Conservation (phyloP, 495 filamentous ascomycete species). For the Trichoderma orchidacearum region DNA sequence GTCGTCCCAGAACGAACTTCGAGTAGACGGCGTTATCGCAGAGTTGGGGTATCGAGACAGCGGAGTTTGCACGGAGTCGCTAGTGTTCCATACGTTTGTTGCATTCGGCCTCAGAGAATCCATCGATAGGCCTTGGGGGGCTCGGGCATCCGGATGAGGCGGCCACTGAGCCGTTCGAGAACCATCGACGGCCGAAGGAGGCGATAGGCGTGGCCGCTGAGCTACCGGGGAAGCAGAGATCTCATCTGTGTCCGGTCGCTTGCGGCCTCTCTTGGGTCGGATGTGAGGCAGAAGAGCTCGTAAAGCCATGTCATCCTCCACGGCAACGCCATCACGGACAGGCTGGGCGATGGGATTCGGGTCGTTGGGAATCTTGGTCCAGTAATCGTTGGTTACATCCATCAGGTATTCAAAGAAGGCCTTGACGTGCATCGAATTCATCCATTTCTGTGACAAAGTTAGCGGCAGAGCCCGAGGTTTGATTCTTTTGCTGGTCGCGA, state of each 20-base stretch:
- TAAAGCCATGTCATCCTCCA: conserved; percentile 88
- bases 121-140: conserved; percentile 19
- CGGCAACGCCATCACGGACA: conserved; percentile 70
- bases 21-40: conserved; percentile 51
- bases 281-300: conserved; percentile 81
- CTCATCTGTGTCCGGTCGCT: conserved; percentile 63
- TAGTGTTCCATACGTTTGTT: conserved; percentile 17
- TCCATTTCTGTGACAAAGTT: conserved; percentile 57
- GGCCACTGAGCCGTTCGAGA: conserved; percentile 14
- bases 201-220: conserved; percentile 56
- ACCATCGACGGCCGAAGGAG: conserved; percentile 10
- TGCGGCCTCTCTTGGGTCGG: conserved; percentile 77
- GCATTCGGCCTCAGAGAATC: conserved; percentile 11
- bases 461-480: conserved; percentile 28
- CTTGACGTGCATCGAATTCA: conserved; percentile 96
- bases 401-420: conserved; percentile 90
- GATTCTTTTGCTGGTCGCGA: conserved; percentile 67
- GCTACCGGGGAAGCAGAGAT: conserved; percentile 31
- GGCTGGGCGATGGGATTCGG: conserved; percentile 44
- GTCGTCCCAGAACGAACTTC: conserved; percentile 33
- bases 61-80: conserved; percentile 38
- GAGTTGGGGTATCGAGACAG: conserved; percentile 64
- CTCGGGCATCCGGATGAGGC: conserved; percentile 32
- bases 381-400: conserved; percentile 69
- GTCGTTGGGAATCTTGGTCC: conserved; percentile 63